phyloP scores from a whole-genome alignment of 352 stramenopile genomes.

The Globisporangium solare region DNA sequence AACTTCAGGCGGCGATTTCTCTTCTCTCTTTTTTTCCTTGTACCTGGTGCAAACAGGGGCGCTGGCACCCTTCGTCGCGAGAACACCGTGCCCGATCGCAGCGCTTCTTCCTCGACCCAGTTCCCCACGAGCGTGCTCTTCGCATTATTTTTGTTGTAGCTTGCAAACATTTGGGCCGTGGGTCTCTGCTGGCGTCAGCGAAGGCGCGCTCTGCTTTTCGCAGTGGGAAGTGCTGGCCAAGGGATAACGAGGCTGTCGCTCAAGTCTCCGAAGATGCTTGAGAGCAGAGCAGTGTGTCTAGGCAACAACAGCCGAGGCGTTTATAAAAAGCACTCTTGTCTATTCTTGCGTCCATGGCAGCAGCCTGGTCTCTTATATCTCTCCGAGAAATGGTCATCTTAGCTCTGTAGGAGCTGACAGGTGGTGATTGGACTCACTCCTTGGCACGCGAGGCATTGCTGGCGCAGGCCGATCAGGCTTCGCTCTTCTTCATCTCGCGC shows the following conservation, averaged over 20 bases:
- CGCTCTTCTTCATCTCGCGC: neutral
- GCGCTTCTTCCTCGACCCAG: constrained; percentile 80
- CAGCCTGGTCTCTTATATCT: neutral
- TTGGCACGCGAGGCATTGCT: too few relatives aligned
- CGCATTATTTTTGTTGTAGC: constrained; percentile 83
- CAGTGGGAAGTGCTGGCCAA: too few relatives aligned
- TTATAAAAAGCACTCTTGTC: neutral
- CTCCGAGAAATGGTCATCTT: neutral
- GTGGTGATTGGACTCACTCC: too few relatives aligned
- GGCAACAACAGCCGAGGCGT: neutral
- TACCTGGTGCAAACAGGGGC: constrained; percentile 26
- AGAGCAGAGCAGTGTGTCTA: neutral
- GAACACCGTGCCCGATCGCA: constrained; percentile 55
- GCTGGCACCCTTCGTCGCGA: constrained; percentile 49
- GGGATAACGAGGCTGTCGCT: neutral
- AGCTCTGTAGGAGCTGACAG: too few relatives aligned
- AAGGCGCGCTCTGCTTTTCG: too few relatives aligned
- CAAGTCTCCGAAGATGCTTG: neutral
- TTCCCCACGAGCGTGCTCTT: constrained; percentile 76
- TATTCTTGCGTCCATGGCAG: neutral
- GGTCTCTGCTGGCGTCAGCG: neutral
- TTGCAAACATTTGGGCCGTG: constrained; percentile 29
- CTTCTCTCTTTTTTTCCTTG: neutral
- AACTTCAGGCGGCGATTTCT: neutral
- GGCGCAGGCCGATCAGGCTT: neutral